Evolutionary conservation across 176 grass and related monocot species (phyloP).

Genomic region (Ensete ventricosum): DNA sequence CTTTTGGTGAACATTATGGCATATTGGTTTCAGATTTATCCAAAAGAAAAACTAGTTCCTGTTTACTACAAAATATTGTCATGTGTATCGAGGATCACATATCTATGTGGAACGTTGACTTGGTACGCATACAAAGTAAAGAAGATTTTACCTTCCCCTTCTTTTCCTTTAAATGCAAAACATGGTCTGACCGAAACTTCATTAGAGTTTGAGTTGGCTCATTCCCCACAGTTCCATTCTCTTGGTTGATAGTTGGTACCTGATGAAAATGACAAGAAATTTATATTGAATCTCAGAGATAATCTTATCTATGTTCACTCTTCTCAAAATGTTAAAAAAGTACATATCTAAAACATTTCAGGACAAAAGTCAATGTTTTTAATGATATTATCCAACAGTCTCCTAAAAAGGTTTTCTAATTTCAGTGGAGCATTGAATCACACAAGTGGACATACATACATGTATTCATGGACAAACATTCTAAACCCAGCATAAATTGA

Average conservation of each 20-base stretch:
- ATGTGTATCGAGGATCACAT: not conserved
- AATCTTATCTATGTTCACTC: no score
- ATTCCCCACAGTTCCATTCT: conserved; percentile 36
- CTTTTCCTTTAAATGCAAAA: conserved; percentile 46
- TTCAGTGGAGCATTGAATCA: no score
- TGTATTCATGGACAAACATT: no score
- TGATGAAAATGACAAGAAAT: conserved; percentile 20
- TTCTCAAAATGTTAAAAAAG: not conserved
- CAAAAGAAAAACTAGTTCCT: not conserved
- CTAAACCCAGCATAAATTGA: not conserved
- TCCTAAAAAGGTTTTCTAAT: no score
- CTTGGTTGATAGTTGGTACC: conserved; percentile 75
- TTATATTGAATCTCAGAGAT: not conserved
- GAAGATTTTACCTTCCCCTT: conserved; percentile 36
- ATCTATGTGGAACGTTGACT: not conserved
- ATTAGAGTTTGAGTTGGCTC: conserved; percentile 74
- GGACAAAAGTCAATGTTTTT: no score
- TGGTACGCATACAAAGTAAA: not conserved
- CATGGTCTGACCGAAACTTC: conserved; percentile 65
- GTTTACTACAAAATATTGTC: not conserved
- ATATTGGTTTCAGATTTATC: no score
- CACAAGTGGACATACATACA: no score
- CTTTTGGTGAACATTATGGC: no score
- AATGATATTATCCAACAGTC: no score
- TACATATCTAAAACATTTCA: no score